Percentiles rank a stretch among this genome's conserved stretches.
These are phyloP conservation scores for Ceratobasidium sp. DNA, from an alignment of 1,284 basidiomycete species.

Conservation along the genomic window DNA sequence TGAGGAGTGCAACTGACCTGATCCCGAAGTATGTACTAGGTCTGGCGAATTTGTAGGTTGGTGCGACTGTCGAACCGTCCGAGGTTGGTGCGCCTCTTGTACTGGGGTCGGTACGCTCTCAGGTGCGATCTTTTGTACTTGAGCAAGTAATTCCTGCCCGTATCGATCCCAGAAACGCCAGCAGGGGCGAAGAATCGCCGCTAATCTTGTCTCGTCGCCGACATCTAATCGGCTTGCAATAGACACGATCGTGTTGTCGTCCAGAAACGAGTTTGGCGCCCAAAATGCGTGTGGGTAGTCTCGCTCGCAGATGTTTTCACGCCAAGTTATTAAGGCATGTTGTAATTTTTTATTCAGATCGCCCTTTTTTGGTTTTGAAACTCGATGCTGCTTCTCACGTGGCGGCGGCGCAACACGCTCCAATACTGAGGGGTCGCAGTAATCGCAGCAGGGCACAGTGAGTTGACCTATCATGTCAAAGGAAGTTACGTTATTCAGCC, in stretches of 20 bases:
- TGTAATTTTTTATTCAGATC: not conserved
- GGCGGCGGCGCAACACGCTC: constrained; percentile 1
- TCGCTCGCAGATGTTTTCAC: constrained; percentile 12
- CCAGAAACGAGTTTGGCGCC: constrained; percentile 11
- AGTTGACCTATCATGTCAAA: not conserved
- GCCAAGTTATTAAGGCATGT: not conserved
- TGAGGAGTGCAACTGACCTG: too few relatives aligned
- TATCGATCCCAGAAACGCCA: constrained; percentile 11
- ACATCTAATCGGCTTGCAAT: constrained; percentile 11
- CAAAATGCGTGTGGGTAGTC: constrained; percentile 12
- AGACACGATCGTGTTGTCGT: constrained; percentile 7
- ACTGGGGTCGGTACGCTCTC: not conserved
- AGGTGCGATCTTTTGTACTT: not conserved
- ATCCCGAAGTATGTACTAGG: too few relatives aligned
- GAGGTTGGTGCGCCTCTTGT: not conserved
- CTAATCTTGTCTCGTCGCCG: not conserved
- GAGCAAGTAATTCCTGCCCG: constrained; percentile 1
- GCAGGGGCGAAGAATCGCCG: not conserved
- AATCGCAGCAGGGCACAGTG: constrained; percentile 14
- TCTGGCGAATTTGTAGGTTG: too few relatives aligned
- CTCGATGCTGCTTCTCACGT: not conserved
- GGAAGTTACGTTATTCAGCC: not conserved
- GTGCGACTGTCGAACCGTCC: not conserved
- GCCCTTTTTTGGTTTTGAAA: not conserved
- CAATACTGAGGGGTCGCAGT: constrained; percentile 1